These are phyloP conservation scores for Leccinum subspadiceum DNA, from an alignment of 1,284 basidiomycete species.

Conservation along the genomic window DNA sequence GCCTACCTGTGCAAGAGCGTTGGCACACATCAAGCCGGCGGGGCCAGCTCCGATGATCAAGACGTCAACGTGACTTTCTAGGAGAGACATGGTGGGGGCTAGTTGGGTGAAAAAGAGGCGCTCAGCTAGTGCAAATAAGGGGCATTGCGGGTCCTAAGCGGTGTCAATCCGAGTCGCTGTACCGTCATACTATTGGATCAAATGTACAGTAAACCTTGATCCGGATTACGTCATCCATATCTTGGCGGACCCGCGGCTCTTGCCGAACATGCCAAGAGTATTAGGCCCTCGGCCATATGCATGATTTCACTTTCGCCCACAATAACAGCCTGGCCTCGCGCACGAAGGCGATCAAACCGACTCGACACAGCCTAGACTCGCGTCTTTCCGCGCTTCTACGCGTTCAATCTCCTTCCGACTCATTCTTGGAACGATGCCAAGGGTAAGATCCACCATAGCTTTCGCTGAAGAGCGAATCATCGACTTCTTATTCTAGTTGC, in stretches of 20 bases:
- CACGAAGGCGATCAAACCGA: neutral
- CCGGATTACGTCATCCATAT: neutral
- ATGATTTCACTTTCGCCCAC: too few species aligned
- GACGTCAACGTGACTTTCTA: slow-evolving; percentile 47
- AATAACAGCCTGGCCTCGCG: too few species aligned
- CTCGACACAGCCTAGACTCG: neutral
- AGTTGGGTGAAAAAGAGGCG: neutral
- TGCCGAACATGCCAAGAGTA: neutral
- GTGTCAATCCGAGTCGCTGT: neutral
- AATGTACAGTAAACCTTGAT: neutral
- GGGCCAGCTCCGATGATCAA: slow-evolving; percentile 58
- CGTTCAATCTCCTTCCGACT: neutral
- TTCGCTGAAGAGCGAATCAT: neutral
- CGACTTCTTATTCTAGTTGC: neutral
- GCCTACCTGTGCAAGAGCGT: slow-evolving; percentile 59
- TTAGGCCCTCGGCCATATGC: too few species aligned
- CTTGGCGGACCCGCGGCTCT: neutral
- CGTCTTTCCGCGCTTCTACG: too few species aligned
- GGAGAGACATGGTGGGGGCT: slow-evolving; percentile 11
- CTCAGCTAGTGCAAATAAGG: neutral
- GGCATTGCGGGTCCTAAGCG: neutral
- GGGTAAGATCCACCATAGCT: neutral
- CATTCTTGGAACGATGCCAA: neutral
- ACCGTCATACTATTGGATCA: too few species aligned
- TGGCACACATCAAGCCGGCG: slow-evolving; percentile 61